Evolutionary conservation across 345 rosid species (phyloP), one percentile per base, ranked within the genome.

Genomic region (Dimocarpus longan): DNA sequence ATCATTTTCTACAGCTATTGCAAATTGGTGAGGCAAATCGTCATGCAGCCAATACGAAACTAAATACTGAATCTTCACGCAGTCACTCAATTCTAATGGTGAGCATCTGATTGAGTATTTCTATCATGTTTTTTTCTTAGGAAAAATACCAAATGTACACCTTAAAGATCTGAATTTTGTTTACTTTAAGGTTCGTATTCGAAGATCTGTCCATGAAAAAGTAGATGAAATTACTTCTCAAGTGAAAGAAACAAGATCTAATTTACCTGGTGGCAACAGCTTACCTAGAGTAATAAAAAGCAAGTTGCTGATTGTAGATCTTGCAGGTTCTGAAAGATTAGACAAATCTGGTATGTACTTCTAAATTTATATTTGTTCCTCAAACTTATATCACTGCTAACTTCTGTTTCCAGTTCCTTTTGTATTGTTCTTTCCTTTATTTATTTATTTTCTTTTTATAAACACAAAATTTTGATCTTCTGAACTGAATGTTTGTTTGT

Each of bases 41-140:
- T 11, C 87, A 88, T 87, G 92, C 93, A 7, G 95, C 99, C 28
- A 93, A 93, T 76, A 95, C 99, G 78, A 95, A 89, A 86, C 88
- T 88, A 79, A 93, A 95, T 84, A 90, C 98, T 18, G 99, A 95
- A 87, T 95, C 99, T 81, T 95, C 99, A 24, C 97, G 98, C 66
- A 95, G 99, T 83, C 99, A 95, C 83, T 97, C 99, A 63, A 90
- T 95, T 89, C 91, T 95, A 68, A 87, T 86, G 93, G 98, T 92
- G 81, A 68, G 89, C 50, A 76, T 77, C 63, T 77, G 18, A 50
- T 16, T 24, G 70, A 44, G 32, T 28, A 22, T 71, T 52, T 66
- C n/a, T 8, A 8, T 66, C 3, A 59, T 13, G 65, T 67, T 70
- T 15, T 5, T 21, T 21, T 40, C 18, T 21, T 6, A 42, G 65